Percentiles rank a stretch among this genome's conserved stretches.
These are phyloP conservation scores for Inonotus obliquus DNA, from an alignment of 1,284 basidiomycete genomes.

Conservation along the genomic window DNA sequence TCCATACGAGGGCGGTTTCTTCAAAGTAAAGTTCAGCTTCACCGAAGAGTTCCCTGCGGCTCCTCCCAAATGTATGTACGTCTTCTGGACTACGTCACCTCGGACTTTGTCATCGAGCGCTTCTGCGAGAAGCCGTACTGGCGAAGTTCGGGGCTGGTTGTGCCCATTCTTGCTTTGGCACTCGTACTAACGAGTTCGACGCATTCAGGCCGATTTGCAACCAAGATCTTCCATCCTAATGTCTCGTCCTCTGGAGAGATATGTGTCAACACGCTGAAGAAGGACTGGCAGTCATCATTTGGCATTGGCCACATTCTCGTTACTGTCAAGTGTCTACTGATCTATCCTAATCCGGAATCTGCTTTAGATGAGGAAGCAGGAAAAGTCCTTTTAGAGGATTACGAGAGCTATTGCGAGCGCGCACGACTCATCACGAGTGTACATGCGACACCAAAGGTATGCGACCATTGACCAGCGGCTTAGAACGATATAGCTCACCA, in stretches of 20 bases:
- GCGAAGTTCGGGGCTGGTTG: neutral
- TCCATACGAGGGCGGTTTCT: slow-evolving; percentile 90
- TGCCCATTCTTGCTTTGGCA: neutral
- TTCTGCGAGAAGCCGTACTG: neutral
- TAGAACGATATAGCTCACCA: neutral
- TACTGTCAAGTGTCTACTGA: slow-evolving; percentile 91
- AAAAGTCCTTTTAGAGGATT: slow-evolving; percentile 85
- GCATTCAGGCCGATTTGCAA: slow-evolving; percentile 73
- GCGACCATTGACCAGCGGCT: slow-evolving; percentile 7
- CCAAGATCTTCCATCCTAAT: slow-evolving; percentile 97
- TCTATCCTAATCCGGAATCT: slow-evolving; percentile 94
- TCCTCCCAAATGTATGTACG: slow-evolving; percentile 88
- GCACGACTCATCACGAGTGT: slow-evolving; percentile 82
- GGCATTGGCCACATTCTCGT: slow-evolving; percentile 89
- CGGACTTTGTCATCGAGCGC: neutral
- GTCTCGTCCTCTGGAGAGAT: slow-evolving; percentile 89
- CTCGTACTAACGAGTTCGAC: slow-evolving; percentile 12
- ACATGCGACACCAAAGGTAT: slow-evolving; percentile 66
- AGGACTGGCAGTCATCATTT: slow-evolving; percentile 92
- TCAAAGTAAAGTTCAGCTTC: slow-evolving; percentile 83
- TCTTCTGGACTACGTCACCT: neutral
- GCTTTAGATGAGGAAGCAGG: slow-evolving; percentile 94
- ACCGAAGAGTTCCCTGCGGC: slow-evolving; percentile 86
- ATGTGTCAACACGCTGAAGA: slow-evolving; percentile 96
- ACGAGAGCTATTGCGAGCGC: slow-evolving; percentile 78